Percentiles rank a stretch among this genome's conserved stretches.
These are phyloP conservation scores for Malassezia sp. DNA, from an alignment of 1,284 basidiomycete genomes.

Conservation along the genomic window DNA sequence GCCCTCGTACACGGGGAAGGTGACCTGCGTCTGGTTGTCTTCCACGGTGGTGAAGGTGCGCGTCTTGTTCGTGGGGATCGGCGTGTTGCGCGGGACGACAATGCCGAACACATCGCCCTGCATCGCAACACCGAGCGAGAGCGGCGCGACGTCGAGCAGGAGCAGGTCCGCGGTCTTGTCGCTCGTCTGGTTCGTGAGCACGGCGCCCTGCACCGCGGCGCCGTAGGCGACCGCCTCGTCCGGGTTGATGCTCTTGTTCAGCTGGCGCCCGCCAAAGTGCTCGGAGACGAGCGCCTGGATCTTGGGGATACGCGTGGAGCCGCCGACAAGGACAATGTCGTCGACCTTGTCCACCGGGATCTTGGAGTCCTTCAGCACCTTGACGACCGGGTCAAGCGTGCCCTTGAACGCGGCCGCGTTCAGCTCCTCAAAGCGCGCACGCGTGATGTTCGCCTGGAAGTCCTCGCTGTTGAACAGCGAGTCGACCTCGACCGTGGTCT, in stretches of 20 bases:
- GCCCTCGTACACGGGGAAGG: conserved; percentile 47
- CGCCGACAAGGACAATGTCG: conserved; percentile 98
- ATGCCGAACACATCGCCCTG: conserved; percentile 47
- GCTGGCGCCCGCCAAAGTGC: conserved; percentile 88
- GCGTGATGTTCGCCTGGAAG: conserved; percentile 46
- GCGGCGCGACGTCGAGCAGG: conserved; percentile 45
- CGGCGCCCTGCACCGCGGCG: conserved; percentile 46
- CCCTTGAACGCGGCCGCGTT: conserved; percentile 88
- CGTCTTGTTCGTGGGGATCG: conserved; percentile 46
- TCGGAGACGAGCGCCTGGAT: conserved; percentile 96
- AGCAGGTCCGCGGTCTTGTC: conserved; percentile 47
- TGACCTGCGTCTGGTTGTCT: conserved; percentile 47
- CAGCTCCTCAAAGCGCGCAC: conserved; percentile 99
- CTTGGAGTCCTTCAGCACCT: conserved; percentile 97
- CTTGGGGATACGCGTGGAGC: conserved; percentile 99
- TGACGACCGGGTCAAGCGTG: conserved; percentile 94
- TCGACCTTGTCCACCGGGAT: conserved; percentile 93
- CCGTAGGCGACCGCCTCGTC: conserved; percentile 50
- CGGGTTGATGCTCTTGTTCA: conserved; percentile 77
- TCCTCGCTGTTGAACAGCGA: conserved; percentile 76
- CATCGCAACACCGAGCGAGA: conserved; percentile 47
- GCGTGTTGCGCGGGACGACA: conserved; percentile 46
- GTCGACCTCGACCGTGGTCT: conserved; percentile 98
- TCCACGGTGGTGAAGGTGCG: conserved; percentile 46
- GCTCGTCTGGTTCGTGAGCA: conserved; percentile 46